Conservation (phyloP, 768 basidiomycete genomes). For the Peribolospora baueri region DNA sequence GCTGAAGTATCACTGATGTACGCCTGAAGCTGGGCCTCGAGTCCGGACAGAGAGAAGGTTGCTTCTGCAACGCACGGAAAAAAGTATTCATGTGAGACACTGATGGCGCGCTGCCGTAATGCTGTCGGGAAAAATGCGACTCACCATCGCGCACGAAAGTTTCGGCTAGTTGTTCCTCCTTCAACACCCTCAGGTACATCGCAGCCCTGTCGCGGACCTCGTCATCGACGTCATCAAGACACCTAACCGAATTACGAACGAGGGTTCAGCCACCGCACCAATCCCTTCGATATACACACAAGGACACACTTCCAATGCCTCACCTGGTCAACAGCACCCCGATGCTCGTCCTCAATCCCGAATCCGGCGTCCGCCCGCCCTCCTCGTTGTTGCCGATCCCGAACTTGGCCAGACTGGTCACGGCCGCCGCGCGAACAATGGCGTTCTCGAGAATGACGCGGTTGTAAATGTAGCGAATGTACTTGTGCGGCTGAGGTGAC, state of each 20-base stretch:
- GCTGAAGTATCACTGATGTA: constrained; percentile 69
- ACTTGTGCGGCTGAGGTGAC: constrained; percentile 87
- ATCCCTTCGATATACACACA: background rate
- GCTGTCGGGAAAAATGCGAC: constrained; percentile 7
- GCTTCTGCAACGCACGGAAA: constrained; percentile 36
- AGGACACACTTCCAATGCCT: constrained; percentile 8
- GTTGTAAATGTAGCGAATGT: constrained; percentile 98
- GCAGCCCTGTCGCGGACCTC: constrained; percentile 96
- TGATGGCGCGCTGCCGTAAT: background rate
- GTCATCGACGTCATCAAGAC: constrained; percentile 93
- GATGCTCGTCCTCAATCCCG: constrained; percentile 49
- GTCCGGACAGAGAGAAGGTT: constrained; percentile 64
- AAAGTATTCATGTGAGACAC: background rate
- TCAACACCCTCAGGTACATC: constrained; percentile 65
- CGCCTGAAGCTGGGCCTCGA: constrained; percentile 76
- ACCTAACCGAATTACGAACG: constrained; percentile 27
- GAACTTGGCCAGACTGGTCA: constrained; percentile 83
- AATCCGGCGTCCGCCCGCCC: constrained; percentile 13
- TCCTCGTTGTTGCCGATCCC: constrained; percentile 66
- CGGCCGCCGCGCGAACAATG: constrained; percentile 87
- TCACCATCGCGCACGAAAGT: constrained; percentile 78
- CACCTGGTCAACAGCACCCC: constrained; percentile 64
- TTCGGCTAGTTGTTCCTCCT: constrained; percentile 54
- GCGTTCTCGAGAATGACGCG: constrained; percentile 96
- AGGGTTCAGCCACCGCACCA: background rate